Evolutionary conservation across 176 grass and related monocot species (phyloP), one percentile per base, ranked within the genome.

Genomic region (Ampelocalamus luodianensis): DNA sequence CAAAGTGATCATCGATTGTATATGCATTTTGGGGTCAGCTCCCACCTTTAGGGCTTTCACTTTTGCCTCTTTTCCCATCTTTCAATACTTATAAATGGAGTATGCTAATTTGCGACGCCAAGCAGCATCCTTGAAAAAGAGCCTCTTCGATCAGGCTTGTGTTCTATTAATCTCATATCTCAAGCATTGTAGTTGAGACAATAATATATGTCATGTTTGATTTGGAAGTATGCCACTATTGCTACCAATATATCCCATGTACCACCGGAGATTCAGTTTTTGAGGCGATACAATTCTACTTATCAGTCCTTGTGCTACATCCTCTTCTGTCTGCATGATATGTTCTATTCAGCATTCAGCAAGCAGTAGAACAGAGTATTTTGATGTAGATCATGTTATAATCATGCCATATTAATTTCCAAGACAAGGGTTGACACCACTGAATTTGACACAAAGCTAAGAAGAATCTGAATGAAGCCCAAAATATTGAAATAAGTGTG

Each of bases 141-240:
- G 76, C 80, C 87, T 92, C 81, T 93, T 98, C 70, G 85, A 95
- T 92, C 91, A 98, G 91, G 96, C 90, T 18, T 66, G 85, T 89
- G 27, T n/a, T 75, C 15, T 86, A 48, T 76, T 71, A 65, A 73
- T 34, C 38, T 66, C 32, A 78, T 71, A 16, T 59, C 2, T 74
- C 34, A 85, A 56, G 68, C 46, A 76, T 85, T 76, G 17, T 43
- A 65, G 34, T 85, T 68, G 48, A 77, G 10, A 16, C 48, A 54
- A 72, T 29, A 60, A 54, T 58, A 40, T 15, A 87, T 81, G 16
- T 26, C 44, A 29, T 67, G 18, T 77, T 71, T 70, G 24, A 32
- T 43, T 1, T 39, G 23, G 23, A 59, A 70, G 13, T 74, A 23
- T 64, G 64, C 40, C 18, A 59, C 53, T 72, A 62, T 63, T 50